These are phyloP conservation scores for Pythium rishiriense DNA, from an alignment of 352 stramenopile genomes.

Conservation along the genomic window DNA sequence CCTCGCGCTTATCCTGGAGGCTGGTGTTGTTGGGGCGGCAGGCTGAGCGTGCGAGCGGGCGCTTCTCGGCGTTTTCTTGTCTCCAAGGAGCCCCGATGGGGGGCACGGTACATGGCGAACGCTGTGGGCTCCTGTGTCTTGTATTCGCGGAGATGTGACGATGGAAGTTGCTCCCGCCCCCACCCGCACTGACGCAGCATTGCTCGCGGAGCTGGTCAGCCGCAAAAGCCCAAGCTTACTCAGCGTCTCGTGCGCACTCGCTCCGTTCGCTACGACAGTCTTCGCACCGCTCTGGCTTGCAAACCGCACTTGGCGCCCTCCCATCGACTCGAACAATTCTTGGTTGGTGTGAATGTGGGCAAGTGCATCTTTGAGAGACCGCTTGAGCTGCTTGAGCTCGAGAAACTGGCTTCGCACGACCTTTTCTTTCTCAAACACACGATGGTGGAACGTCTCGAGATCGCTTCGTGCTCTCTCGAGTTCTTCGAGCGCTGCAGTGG, in stretches of 20 bases:
- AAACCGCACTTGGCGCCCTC: slow-evolving; percentile 38
- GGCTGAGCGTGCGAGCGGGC: background rate
- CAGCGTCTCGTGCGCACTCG: slow-evolving; percentile 10
- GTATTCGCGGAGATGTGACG: background rate
- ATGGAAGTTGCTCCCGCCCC: background rate
- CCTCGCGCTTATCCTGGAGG: background rate
- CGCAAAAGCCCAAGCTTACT: slow-evolving; percentile 7
- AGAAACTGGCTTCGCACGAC: slow-evolving; percentile 58
- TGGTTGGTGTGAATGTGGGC: slow-evolving; percentile 55
- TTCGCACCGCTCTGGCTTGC: slow-evolving; percentile 8
- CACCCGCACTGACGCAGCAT: slow-evolving; percentile 9
- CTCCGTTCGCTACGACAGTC: background rate
- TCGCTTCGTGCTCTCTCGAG: slow-evolving; percentile 40
- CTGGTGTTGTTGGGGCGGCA: background rate
- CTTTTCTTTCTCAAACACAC: slow-evolving; percentile 62
- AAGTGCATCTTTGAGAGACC: slow-evolving; percentile 52
- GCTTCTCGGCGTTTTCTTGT: slow-evolving; percentile 9
- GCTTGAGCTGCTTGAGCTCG: slow-evolving; percentile 79
- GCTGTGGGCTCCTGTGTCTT: background rate
- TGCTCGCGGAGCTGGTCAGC: slow-evolving; percentile 10
- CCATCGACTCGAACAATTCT: slow-evolving; percentile 42
- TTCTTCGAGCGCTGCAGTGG: slow-evolving; percentile 46
- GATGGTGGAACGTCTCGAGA: slow-evolving; percentile 51
- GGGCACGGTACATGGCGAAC: slow-evolving; percentile 9
- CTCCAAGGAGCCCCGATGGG: background rate